Evolutionary conservation across 495 filamentous ascomycete genomes (phyloP).

Genomic region (Cercophora sp.): DNA sequence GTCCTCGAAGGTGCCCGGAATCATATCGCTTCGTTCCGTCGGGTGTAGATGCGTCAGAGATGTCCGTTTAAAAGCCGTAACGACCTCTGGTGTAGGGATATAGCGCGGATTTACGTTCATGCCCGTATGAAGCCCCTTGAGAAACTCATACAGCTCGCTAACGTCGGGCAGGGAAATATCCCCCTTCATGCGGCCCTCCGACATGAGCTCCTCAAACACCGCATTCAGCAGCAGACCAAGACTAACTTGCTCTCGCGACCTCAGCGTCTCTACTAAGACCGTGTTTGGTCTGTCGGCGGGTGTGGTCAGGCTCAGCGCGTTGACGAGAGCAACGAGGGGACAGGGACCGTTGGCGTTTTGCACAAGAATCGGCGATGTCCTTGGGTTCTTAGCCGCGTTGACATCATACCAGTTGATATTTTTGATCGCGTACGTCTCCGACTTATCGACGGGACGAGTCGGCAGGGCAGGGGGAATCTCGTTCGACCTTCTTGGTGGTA

Average conservation of each 20-base stretch:
- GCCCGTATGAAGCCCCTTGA: constrained; percentile 86
- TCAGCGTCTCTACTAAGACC: constrained; percentile 69
- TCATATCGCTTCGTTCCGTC: constrained; percentile 40
- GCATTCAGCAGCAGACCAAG: constrained; percentile 80
- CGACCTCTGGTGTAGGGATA: constrained; percentile 43
- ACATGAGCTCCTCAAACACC: constrained; percentile 87
- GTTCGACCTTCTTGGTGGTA: constrained; percentile 35
- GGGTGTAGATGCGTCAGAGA: constrained; percentile 39
- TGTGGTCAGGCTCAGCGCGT: constrained; percentile 80
- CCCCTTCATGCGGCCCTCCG: constrained; percentile 43
- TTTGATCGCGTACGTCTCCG: constrained; percentile 47
- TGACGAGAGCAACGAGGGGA: constrained; percentile 88
- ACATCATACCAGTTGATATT: constrained; percentile 44
- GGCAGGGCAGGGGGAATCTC: constrained; percentile 32
- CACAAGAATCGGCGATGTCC: constrained; percentile 70
- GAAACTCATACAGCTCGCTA: constrained; percentile 77
- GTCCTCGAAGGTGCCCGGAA: constrained; percentile 72
- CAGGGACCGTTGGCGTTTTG: constrained; percentile 95
- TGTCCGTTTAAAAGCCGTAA: constrained; percentile 41
- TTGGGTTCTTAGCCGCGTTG: constrained; percentile 35
- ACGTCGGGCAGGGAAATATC: constrained; percentile 69
- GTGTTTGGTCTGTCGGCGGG: constrained; percentile 55
- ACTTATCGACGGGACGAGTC: constrained; percentile 34
- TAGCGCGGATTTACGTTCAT: constrained; percentile 98
- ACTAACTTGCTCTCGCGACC: constrained; percentile 80